Evolutionary conservation across 202 grass and related monocot genomes (phyloP), one percentile per base, ranked within the genome.

Genomic region (Bolboschoenoplectus hybrid): DNA sequence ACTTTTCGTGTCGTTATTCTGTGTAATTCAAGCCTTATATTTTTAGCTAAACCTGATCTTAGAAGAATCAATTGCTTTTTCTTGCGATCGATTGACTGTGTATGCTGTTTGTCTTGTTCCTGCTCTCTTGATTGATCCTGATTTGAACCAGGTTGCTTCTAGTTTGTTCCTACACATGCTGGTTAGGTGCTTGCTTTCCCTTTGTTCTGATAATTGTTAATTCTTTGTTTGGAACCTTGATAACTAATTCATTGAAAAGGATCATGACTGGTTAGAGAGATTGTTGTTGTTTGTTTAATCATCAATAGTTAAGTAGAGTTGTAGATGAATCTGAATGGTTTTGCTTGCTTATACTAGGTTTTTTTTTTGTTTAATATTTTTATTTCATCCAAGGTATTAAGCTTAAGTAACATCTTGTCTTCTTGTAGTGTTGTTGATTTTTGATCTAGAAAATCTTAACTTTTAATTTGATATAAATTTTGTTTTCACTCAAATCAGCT

Each of bases 91-190:
- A 67, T 8, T 38, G 6, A 14, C 40, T 70, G 36, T 40, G 14
- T 41, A 35, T 81, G 7, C 36, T 81, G 17, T 34, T 49, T 36
- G 40, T 84, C 32, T 39, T 36, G 20, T 51, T 7, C 10, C 1
- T 9, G 43, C 67, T 68, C 36, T 84, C n/a, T 56, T 84, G 4
- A 43, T 71, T 84, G 4, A 43, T 71, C 43, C 32, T 71, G 64
- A 39, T 69, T 84, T 71, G 20, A 84, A 10, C 45, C 2, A 16
- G 51, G 38, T 63, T 76, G 26, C 11, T 53, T 55, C 5, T 84
- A 69, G 26, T 47, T 46, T 40, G 4, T 20, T 65, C n/a, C 40
- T 43, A 60, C 39, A 63, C 39, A 63, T 60, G 35, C 79, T 73
- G 41, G 43, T 57, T 78, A n/a, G 74, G 11, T n/a, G 9, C 26